phyloP scores from a whole-genome alignment of 2,329 filamentous ascomycete genomes.

The Cytospora paraplurivora region DNA sequence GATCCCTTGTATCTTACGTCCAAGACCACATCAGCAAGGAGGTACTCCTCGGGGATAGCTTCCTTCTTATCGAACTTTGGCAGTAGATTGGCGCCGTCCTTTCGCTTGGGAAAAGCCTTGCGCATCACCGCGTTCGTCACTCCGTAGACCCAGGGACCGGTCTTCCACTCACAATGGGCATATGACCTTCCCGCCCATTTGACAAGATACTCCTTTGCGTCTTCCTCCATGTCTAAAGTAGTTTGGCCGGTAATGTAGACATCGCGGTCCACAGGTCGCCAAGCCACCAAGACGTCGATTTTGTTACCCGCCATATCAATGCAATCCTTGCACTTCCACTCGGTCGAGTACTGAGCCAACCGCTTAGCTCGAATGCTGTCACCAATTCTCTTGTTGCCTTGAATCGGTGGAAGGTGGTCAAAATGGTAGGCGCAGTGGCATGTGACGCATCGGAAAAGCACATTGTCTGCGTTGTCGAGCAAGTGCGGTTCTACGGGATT shows the following conservation, averaged over 20 bases:
- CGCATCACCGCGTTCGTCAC: slow-evolving; percentile 65
- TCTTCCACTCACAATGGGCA: slow-evolving; percentile 81
- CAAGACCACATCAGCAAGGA: slow-evolving; percentile 87
- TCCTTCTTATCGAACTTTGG: slow-evolving; percentile 73
- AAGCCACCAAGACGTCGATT: slow-evolving; percentile 80
- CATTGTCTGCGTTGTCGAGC: slow-evolving; percentile 73
- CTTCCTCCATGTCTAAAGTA: slow-evolving; percentile 63
- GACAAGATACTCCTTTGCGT: slow-evolving; percentile 87
- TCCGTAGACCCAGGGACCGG: slow-evolving; percentile 86
- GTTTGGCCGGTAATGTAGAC: slow-evolving; percentile 55
- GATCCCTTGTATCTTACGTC: slow-evolving; percentile 65
- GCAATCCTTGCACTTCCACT: slow-evolving; percentile 84
- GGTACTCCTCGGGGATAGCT: slow-evolving; percentile 83
- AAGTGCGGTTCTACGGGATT: slow-evolving; percentile 61
- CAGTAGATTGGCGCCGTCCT: slow-evolving; percentile 57
- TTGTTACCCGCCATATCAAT: slow-evolving; percentile 59
- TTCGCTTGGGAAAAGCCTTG: slow-evolving; percentile 73
- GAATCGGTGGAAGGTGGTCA: slow-evolving; percentile 70
- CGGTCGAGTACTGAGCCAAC: slow-evolving; percentile 70
- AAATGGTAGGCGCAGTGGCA: slow-evolving; percentile 84
- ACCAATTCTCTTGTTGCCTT: slow-evolving; percentile 40
- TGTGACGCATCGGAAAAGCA: slow-evolving; percentile 79
- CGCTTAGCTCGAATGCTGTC: slow-evolving; percentile 60
- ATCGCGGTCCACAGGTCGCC: slow-evolving; percentile 70
- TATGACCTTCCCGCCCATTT: slow-evolving; percentile 86